Evolutionary conservation across 345 rosid genomes (phyloP).

Genomic region (Trapa incisa): DNA sequence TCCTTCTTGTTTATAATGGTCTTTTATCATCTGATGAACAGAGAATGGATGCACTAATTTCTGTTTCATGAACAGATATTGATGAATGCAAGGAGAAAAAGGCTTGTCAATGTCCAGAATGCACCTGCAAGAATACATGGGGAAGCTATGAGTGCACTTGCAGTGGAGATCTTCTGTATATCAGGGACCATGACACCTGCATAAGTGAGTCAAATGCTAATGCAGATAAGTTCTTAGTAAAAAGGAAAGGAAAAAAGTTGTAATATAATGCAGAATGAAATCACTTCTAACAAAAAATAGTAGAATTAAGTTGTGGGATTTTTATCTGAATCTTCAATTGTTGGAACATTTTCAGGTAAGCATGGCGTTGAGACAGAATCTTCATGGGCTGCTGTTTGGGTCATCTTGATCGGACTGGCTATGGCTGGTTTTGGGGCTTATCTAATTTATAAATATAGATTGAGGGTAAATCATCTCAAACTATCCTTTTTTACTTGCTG

Average conservation of each 20-base stretch:
- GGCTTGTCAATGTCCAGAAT: slow-evolving; percentile 93
- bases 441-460: slow-evolving; percentile 70
- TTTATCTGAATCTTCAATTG: background rate
- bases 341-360: slow-evolving; percentile 39
- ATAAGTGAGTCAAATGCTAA: slow-evolving; percentile 45
- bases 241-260: background rate
- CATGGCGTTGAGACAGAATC: slow-evolving; percentile 52
- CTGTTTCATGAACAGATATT: slow-evolving; percentile 34
- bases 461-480: slow-evolving; percentile 48
- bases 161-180: slow-evolving; percentile 77
- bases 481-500: background rate
- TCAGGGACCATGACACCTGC: slow-evolving; percentile 91
- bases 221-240: background rate
- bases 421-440: slow-evolving; percentile 74
- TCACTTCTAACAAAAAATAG: too few relatives aligned
- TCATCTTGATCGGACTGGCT: slow-evolving; percentile 69
- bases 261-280: background rate
- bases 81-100: slow-evolving; percentile 89
- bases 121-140: slow-evolving; percentile 92
- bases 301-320: background rate
- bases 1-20: background rate
- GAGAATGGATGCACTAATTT: background rate
- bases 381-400: slow-evolving; percentile 87
- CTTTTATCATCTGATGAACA: background rate
- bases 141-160: slow-evolving; percentile 88